Percentiles rank a stretch among this genome's conserved stretches.
phyloP scores from a whole-genome alignment of 805 yeast species.

The Priceomyces medius region DNA sequence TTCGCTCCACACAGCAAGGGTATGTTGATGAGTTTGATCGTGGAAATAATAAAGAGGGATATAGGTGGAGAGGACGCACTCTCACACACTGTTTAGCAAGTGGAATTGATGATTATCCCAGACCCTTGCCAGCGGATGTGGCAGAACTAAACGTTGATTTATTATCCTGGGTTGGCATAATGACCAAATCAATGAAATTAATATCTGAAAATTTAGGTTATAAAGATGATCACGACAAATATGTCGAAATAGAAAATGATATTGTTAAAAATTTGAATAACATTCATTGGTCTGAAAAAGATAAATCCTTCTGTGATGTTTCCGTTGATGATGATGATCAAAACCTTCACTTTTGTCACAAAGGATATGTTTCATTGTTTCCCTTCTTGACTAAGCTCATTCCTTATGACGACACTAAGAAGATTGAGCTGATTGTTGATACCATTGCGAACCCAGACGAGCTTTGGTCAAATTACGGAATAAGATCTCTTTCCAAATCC shows the following conservation, averaged over 20 bases:
- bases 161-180: conserved; percentile 89
- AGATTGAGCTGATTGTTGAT: conserved; percentile 53
- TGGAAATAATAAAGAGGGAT: conserved; percentile 54
- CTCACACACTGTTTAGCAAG: conserved; percentile 82
- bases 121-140: conserved; percentile 74
- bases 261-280: conserved; percentile 65
- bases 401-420: conserved; percentile 39
- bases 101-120: conserved; percentile 94
- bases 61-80: conserved; percentile 93
- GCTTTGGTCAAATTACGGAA: conserved; percentile 76
- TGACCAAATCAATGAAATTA: conserved; percentile 78
- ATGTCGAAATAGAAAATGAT: conserved; percentile 50
- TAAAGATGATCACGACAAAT: conserved; percentile 57
- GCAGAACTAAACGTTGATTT: conserved; percentile 92
- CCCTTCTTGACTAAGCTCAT: conserved; percentile 79
- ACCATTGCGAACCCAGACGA: conserved; percentile 66
- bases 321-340: conserved; percentile 73
- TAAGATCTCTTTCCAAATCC: conserved; percentile 72
- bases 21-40: conserved; percentile 70
- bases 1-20: conserved; percentile 77
- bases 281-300: conserved; percentile 76
- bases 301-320: conserved; percentile 76
- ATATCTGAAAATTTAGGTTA: conserved; percentile 65
- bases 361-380: conserved; percentile 83
- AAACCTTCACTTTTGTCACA: conserved; percentile 69